Percentiles rank a stretch among this genome's conserved stretches.
phyloP scores from a whole-genome alignment of 345 rosid genomes.

The Aquilaria yunnanensis region DNA sequence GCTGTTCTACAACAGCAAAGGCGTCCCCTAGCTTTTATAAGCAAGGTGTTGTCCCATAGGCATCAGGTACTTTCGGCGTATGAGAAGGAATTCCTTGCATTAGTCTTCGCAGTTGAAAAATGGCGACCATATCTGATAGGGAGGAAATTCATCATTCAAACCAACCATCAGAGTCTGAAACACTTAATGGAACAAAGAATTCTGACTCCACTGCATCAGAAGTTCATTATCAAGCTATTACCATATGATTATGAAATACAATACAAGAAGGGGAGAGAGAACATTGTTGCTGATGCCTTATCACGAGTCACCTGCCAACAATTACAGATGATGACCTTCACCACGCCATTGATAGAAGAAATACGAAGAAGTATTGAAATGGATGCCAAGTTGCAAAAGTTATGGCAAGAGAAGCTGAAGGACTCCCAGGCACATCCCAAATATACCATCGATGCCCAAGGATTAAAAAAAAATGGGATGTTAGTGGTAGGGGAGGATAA shows the following conservation, averaged over 20 bases:
- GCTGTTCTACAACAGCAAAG: neutral
- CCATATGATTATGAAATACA: too few relatives aligned
- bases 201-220: neutral
- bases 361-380: neutral
- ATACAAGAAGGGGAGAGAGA: too few relatives aligned
- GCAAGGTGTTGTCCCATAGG: neutral
- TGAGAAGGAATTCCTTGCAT: too few relatives aligned
- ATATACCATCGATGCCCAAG: neutral
- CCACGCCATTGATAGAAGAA: neutral
- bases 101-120: too few relatives aligned
- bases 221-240: too few relatives aligned
- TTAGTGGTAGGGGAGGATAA: neutral
- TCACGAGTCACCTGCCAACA: neutral
- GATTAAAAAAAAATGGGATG: neutral
- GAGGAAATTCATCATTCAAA: neutral
- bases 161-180: neutral
- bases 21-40: neutral
- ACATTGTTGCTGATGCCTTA: too few relatives aligned
- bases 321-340: neutral
- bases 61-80: neutral
- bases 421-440: neutral
- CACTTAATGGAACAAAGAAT: neutral
- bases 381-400: neutral
- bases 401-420: too few relatives aligned
- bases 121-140: neutral